Evolutionary conservation across 768 basidiomycete genomes (phyloP).

Genomic region (Cubamyces lactineus): DNA sequence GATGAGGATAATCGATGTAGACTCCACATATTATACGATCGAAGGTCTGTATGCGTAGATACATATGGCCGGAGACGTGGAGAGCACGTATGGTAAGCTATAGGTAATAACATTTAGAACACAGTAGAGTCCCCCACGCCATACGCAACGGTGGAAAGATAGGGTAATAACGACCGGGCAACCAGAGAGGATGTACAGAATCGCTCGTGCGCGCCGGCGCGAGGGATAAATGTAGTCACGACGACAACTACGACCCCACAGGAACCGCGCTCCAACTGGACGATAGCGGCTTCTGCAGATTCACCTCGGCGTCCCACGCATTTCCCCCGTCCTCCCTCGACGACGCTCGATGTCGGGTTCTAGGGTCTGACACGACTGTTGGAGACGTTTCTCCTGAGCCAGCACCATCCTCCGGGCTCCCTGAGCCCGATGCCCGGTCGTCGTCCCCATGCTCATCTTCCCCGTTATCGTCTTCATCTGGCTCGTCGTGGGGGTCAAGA

Average conservation of each 20-base stretch:
- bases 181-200: not conserved
- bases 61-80: too few species aligned
- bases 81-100: too few species aligned
- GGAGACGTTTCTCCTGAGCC: slow-evolving; percentile 32
- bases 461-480: slow-evolving; percentile 29
- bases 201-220: not conserved
- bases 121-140: not conserved
- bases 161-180: not conserved
- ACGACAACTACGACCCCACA: slow-evolving; percentile 13
- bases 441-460: slow-evolving; percentile 19
- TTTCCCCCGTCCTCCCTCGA: slow-evolving; percentile 29
- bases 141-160: too few species aligned
- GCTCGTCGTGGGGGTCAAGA: slow-evolving; percentile 42
- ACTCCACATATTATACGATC: too few species aligned
- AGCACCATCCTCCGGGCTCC: slow-evolving; percentile 18
- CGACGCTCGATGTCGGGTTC: slow-evolving; percentile 24
- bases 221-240: not conserved
- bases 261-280: slow-evolving; percentile 16
- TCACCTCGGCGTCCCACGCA: slow-evolving; percentile 23
- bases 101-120: not conserved
- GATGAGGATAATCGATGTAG: too few species aligned
- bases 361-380: slow-evolving; percentile 26
- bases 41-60: too few species aligned
- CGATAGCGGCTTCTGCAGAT: slow-evolving; percentile 4
- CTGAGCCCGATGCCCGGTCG: slow-evolving; percentile 1